Evolutionary conservation across 495 filamentous ascomycete species (phyloP).

Genomic region (Talaromyces thailandensis): DNA sequence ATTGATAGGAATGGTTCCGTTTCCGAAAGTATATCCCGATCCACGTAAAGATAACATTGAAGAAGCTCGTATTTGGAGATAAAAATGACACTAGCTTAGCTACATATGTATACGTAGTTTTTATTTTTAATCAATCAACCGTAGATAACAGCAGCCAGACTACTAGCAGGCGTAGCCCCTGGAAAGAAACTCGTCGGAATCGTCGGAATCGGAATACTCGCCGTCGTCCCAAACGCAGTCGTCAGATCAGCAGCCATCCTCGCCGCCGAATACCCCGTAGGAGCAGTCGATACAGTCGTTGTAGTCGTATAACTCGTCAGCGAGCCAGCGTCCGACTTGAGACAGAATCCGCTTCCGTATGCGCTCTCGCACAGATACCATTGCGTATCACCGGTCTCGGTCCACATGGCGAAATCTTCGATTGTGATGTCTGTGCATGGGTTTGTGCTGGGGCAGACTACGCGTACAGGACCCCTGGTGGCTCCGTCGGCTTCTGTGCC

Average conservation of each 20-base stretch:
- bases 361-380: constrained; percentile 40
- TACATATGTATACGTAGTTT: not conserved
- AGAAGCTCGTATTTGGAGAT: not conserved
- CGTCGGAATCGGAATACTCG: not conserved
- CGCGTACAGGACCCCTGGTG: constrained; percentile 39
- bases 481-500: constrained; percentile 44
- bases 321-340: constrained; percentile 18
- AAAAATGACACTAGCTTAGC: not conserved
- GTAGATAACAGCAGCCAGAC: not conserved
- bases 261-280: constrained; percentile 37
- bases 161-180: not conserved
- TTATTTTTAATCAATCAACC: not conserved
- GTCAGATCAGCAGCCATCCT: constrained; percentile 39
- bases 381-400: constrained; percentile 36
- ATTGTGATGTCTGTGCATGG: constrained; percentile 47
- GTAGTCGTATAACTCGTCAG: constrained; percentile 20
- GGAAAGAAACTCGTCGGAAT: not conserved
- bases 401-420: constrained; percentile 52
- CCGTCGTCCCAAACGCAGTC: not conserved
- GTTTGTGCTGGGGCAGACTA: constrained; percentile 33
- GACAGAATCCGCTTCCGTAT: constrained; percentile 41
- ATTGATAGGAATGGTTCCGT: not conserved
- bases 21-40: not conserved
- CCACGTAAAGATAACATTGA: too few species aligned
- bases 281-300: constrained; percentile 26